Evolutionary conservation across 345 rosid genomes (phyloP), one percentile per base, ranked within the genome.

Genomic region (Trapa bicornis): DNA sequence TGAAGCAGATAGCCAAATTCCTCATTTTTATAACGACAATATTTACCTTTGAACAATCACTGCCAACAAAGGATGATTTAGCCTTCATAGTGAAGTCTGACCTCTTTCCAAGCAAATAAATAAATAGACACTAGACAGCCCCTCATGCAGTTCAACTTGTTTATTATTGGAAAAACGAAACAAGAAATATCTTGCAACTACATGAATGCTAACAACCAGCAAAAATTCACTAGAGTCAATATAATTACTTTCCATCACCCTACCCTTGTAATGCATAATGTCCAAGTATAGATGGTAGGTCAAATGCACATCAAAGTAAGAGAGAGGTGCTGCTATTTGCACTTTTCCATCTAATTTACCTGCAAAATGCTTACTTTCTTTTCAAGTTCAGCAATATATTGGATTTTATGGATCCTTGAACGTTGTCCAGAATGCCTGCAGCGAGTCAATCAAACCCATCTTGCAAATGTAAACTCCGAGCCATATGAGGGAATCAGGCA

Each of bases 341-440:
- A 29, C 22, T 32, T 45, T 47, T 67, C 42, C 41, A 65, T 52
- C 47, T 45, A 37, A 14, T 61, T 57, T 79, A 89, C 96, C 96
- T 85, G 87, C 47, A 81, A 79, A 81, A 71, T 73, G 39, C 76
- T 66, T 29, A 89, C 87, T 12, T 76, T 85, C 80, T 83, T 87
- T 75, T 89, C 94, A 66, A 89, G 85, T 74, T 87, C 89, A 73
- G 89, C 88, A 73, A 89, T 89, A 74, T 89, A 84, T 71, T 87
- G 89, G 70, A 87, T 89, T 69, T 85, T 85, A 22, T 93, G 91
- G 74, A 85, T 91, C 80, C 96, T 84, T 1, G 96, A 87, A n/a
- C 91, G 96, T 68, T 87, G 94, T 69, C 89, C 93, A 3, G 85
- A 77, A 61, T 87, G 81, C 82, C 96, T 89, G 75, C 42, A 69